Percentiles rank a stretch among this genome's conserved stretches.
These are phyloP conservation scores for Zygoascus meyerae DNA, from an alignment of 1,139 yeast species.

Conservation along the genomic window DNA sequence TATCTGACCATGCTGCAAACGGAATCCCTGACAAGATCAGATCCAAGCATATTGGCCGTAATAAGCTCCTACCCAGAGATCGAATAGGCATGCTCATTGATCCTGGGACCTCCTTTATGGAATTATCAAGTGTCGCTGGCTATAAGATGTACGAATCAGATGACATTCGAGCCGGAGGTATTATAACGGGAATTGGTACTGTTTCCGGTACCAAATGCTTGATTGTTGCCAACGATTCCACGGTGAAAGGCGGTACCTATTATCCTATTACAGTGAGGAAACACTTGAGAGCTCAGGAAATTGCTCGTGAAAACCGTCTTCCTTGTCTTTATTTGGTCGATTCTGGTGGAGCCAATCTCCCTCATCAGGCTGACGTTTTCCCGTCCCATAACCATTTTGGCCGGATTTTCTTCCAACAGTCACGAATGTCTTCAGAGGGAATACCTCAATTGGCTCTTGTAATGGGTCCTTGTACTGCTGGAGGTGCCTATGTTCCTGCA, in stretches of 20 bases:
- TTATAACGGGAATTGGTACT: conserved; percentile 34
- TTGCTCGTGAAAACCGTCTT: conserved; percentile 31
- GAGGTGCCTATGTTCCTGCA: conserved; percentile 37
- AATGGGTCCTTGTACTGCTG: conserved; percentile 37
- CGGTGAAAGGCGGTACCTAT: conserved; percentile 36
- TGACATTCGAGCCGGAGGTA: conserved; percentile 34
- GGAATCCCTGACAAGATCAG: conserved; percentile 30
- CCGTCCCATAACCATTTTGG: conserved; percentile 36
- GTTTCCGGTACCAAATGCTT: conserved; percentile 32
- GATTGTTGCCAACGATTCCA: conserved; percentile 34
- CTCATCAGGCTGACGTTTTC: conserved; percentile 35
- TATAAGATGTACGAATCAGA: conserved; percentile 30
- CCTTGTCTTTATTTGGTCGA: conserved; percentile 33
- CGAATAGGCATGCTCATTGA: conserved; percentile 31
- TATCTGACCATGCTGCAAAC: conserved; percentile 24
- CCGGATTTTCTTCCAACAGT: conserved; percentile 33
- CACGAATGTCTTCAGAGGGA: conserved; percentile 31
- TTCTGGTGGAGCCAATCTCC: conserved; percentile 36
- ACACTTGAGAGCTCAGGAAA: conserved; percentile 34
- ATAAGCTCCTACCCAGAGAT: conserved; percentile 33
- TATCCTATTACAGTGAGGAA: conserved; percentile 35
- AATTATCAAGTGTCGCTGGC: conserved; percentile 31
- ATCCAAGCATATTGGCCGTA: conserved; percentile 36
- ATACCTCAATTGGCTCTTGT: conserved; percentile 34
- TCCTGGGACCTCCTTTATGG: conserved; percentile 33